Percentiles rank a stretch among this genome's conserved stretches.
Conservation (phyloP, 2,329 filamentous ascomycete genomes). For the Colletotrichum gloeosporioides region DNA sequence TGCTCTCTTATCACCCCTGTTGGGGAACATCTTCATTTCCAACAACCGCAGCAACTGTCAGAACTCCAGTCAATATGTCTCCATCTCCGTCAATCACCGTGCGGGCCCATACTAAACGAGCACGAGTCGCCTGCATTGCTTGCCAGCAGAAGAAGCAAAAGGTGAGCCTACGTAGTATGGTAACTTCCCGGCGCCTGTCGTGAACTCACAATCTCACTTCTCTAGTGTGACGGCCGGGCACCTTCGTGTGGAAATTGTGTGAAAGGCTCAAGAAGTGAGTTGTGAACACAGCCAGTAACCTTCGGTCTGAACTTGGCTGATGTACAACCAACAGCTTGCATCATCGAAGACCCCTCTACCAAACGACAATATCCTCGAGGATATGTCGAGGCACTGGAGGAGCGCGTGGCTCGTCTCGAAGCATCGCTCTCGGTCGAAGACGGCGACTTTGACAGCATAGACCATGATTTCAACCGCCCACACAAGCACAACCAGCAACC, state of each 20-base stretch:
- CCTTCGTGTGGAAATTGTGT: not conserved
- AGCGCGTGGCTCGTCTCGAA: not conserved
- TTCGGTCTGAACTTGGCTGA: not conserved
- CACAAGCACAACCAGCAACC: not conserved
- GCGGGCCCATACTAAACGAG: not conserved
- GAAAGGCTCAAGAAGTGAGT: not conserved
- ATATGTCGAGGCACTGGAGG: not conserved
- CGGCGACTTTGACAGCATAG: not conserved
- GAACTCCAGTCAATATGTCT: not conserved
- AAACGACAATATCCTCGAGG: not conserved
- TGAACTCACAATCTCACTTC: not conserved
- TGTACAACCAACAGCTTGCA: not conserved
- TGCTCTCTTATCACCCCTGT: not conserved
- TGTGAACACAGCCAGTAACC: not conserved
- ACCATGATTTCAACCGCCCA: not conserved
- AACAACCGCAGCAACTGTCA: not conserved
- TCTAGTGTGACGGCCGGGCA: not conserved
- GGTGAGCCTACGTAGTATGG: not conserved
- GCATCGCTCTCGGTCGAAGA: not conserved
- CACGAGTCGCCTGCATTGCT: not conserved
- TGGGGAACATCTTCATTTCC: not conserved
- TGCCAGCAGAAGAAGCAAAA: not conserved
- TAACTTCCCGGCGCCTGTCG: fast-evolving
- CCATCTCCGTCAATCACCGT: not conserved
- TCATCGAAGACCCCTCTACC: not conserved